Evolutionary conservation across 139 green algal genomes (phyloP), one percentile per base, ranked within the genome.

Genomic region (Deuterostichococcus epilithicus): DNA sequence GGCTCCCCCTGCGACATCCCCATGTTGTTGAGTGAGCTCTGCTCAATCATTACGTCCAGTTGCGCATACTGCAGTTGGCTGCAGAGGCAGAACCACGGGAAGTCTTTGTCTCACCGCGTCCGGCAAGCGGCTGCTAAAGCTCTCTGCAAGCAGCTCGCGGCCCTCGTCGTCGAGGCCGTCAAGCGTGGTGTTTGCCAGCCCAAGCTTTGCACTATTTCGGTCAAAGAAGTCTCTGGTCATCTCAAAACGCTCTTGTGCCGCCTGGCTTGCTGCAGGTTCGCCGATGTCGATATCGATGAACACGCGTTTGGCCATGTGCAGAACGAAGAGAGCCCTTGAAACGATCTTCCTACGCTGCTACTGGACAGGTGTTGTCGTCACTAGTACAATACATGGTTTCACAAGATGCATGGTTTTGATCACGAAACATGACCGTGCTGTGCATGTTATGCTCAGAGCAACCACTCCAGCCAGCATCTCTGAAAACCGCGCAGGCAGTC

Each of bases 231-330:
- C 76, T 3, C 20, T 23, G 35, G 89, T 80, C 3, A 79, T 32
- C 4, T 86, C 34, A 44, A 87, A 86, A 8, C 74, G 75, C 6
- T 68, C 79, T 10, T 70, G 10, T 8, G 82, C 81, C 2, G 47
- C 28, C 22, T 68, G 45, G 39, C 86, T 84, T 5, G 63, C n/a
- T 0, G 37, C 72, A 2, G 78, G 45, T 52, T 90, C 85, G 3
- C 87, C 89, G 18, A 94, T 88, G 42, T 88, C 85, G 44, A 94
- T 88, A 47, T 92, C 88, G 0, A 94, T 10, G 30, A 80, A 93
- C 0, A 83, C 52, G 18, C 18, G 52, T 28, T 25, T n/a, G 10
- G 18, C 52, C 52, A 63, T 63, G 52, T n/a, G n/a, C n/a, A n/a
- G n/a, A n/a, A n/a, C n/a, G n/a, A n/a, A n/a, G n/a, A n/a, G n/a